Conservation (phyloP, 2,329 filamentous ascomycete species). For the Aspergillus cejpii region DNA sequence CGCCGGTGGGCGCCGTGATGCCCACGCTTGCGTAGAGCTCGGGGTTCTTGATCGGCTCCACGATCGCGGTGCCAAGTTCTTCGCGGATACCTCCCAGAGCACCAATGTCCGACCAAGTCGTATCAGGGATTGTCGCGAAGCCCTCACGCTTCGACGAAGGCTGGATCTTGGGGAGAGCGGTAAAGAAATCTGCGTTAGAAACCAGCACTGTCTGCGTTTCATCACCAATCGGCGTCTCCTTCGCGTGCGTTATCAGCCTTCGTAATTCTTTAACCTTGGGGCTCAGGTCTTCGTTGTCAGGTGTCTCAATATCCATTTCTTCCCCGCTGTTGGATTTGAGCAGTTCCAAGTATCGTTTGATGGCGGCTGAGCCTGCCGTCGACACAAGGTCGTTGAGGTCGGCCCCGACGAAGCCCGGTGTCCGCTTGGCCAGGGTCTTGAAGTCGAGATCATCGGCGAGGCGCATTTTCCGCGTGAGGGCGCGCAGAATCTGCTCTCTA, state of each 20-base stretch:
- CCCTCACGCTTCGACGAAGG: slow-evolving; percentile 85
- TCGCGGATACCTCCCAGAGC: slow-evolving; percentile 72
- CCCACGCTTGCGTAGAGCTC: slow-evolving; percentile 69
- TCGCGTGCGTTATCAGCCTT: slow-evolving; percentile 50
- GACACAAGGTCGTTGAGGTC: slow-evolving; percentile 70
- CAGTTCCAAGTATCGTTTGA: slow-evolving; percentile 53
- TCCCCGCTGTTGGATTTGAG: slow-evolving; percentile 43
- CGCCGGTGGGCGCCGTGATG: slow-evolving; percentile 73
- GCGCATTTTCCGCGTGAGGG: slow-evolving; percentile 60
- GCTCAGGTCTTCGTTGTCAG: slow-evolving; percentile 27
- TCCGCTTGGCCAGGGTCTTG: slow-evolving; percentile 66
- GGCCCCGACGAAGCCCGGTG: slow-evolving; percentile 86
- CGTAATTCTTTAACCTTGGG: slow-evolving; percentile 43
- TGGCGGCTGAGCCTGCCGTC: slow-evolving; percentile 59
- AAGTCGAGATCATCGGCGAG: slow-evolving; percentile 68
- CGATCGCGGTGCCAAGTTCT: slow-evolving; percentile 76
- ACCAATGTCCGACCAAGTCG: slow-evolving; percentile 88
- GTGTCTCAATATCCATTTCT: slow-evolving; percentile 49
- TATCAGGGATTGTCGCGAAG: slow-evolving; percentile 87
- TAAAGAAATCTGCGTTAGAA: slow-evolving; percentile 62
- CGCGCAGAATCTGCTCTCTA: slow-evolving; percentile 68
- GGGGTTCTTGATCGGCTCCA: slow-evolving; percentile 79
- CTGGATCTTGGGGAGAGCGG: slow-evolving; percentile 67
- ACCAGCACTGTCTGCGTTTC: slow-evolving; percentile 53
- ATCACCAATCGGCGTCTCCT: slow-evolving; percentile 45